A percentile compares a stretch with the other conserved stretches of the same genome.
Conservation (phyloP, 306 rosid species). For the Purshia tridentata region DNA sequence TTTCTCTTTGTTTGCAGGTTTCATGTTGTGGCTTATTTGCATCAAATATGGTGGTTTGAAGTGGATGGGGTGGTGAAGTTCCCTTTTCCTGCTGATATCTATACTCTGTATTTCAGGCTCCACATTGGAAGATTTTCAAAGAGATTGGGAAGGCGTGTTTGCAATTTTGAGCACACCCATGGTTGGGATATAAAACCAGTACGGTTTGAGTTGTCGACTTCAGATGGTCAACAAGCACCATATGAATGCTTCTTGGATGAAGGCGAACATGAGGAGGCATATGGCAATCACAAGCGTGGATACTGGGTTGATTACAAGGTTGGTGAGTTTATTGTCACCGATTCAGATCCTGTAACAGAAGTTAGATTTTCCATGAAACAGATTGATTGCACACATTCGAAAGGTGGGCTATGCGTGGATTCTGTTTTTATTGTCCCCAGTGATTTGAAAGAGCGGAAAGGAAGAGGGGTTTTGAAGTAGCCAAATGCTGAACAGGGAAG, state of each 20-base stretch:
- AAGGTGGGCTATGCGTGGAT: slow-evolving; percentile 96
- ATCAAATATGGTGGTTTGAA: slow-evolving; percentile 98
- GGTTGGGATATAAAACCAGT: slow-evolving; percentile 92
- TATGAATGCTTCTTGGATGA: slow-evolving; percentile 69
- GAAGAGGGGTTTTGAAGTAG: slow-evolving; percentile 49
- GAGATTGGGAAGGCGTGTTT: slow-evolving; percentile 78
- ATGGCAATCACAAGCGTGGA: slow-evolving; percentile 70
- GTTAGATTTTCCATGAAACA: slow-evolving; percentile 93
- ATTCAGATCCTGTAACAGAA: slow-evolving; percentile 58
- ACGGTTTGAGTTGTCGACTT: slow-evolving; percentile 63
- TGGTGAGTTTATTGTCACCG: slow-evolving; percentile 73
- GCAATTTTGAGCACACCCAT: slow-evolving; percentile 84
- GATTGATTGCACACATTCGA: slow-evolving; percentile 92
- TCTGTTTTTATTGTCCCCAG: slow-evolving; percentile 84
- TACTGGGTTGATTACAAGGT: slow-evolving; percentile 95
- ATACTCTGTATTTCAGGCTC: slow-evolving; percentile 78
- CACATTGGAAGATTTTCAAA: slow-evolving; percentile 80
- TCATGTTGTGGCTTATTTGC: slow-evolving; percentile 74
- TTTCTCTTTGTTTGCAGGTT: slow-evolving; percentile 61
- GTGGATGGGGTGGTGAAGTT: slow-evolving; percentile 76
- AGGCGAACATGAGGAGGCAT: slow-evolving; percentile 41
- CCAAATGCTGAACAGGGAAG: slow-evolving; percentile 21
- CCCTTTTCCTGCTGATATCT: slow-evolving; percentile 79
- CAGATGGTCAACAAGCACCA: slow-evolving; percentile 69
- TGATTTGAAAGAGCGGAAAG: slow-evolving; percentile 50